Evolutionary conservation across 768 basidiomycete genomes (phyloP).

Genomic region (Coprinellus aureogranulatus): DNA sequence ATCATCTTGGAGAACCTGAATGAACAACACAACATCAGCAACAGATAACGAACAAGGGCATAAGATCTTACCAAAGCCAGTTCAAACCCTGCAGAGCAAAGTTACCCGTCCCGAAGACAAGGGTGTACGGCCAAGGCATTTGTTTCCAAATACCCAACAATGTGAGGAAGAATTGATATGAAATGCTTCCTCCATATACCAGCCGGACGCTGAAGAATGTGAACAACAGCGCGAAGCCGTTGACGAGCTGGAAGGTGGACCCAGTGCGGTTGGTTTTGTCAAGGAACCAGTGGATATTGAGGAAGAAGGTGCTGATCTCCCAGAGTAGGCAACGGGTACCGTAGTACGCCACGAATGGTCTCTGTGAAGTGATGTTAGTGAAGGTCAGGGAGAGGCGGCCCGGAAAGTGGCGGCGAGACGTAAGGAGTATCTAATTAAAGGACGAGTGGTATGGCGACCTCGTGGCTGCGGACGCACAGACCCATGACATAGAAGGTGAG

Average conservation of each 20-base stretch:
- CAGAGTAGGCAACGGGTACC: conserved; percentile 75
- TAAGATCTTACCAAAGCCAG: conserved; percentile 59
- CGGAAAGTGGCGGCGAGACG: background rate
- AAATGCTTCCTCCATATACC: conserved; percentile 63
- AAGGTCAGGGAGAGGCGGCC: background rate
- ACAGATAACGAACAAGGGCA: background rate
- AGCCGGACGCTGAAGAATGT: conserved; percentile 73
- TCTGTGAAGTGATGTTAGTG: conserved; percentile 31
- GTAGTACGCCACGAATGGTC: conserved; percentile 78
- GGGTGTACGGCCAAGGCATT: conserved; percentile 49
- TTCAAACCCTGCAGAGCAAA: conserved; percentile 70
- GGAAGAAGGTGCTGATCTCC: conserved; percentile 84
- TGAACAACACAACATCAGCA: background rate
- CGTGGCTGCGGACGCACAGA: background rate
- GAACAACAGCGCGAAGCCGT: conserved; percentile 63
- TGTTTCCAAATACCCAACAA: conserved; percentile 53
- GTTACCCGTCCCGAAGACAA: conserved; percentile 58
- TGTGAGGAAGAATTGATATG: conserved; percentile 62
- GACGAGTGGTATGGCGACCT: background rate
- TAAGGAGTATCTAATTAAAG: background rate
- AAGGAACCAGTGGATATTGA: conserved; percentile 85
- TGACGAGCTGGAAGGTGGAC: conserved; percentile 62
- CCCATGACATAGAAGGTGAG: background rate
- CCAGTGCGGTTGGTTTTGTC: conserved; percentile 78
- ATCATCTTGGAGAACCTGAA: conserved; percentile 77